Base-by-base conservation (phyloP, 2,329 filamentous ascomycete species). In the Raffaelea deltoideospora region DNA sequence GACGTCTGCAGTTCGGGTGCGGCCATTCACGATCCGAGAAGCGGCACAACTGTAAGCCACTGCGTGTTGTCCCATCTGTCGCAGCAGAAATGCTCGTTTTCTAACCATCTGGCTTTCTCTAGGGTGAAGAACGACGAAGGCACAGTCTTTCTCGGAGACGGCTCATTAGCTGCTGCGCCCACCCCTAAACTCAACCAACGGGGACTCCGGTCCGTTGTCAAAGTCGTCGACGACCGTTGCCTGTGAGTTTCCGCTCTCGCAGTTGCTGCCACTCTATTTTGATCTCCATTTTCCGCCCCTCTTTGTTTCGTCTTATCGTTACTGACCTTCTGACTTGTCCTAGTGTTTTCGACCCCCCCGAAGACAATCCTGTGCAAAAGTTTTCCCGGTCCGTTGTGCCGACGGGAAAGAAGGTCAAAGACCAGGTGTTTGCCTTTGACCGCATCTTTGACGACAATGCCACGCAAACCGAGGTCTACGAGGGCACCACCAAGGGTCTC, bases 391-490 rank as follows among this genome's bases (percentile, higher is more conserved):
- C 80, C 3, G 79, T 92, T 10, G 72, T 93, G 10, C 78, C 80
- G 4, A 64, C 64, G 1, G 86, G 87, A 38, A 96, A 93, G 59
- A 81, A 86, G 48, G 83, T 90, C 50, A 98, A 98, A 55, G 92
- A 98, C 55, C 87, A 95, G 57, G 90, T 90, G 4, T 98, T 98
- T 50, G 87, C 80, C 35, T 98, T 98, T 60, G 90, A 98, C 59
- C 72, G 83, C 39, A 83, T 98, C 44, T 96, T 98, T 58, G 90
- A 98, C 66, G 87, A 96, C 41, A 94, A 88, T 53, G 83, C 83
- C 15, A 78, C 79, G 7, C 90, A 98, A 52, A 79, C 73, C 40
- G 90, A 98, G 52, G 84, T 98, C 1, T 98, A 96, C 64, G 90
- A 96, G 56, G 72, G 83, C 13, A 96, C 90, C 1, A 94, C 88